Evolutionary conservation across 2,329 filamentous ascomycete genomes (phyloP).

Genomic region (Penicillium occitanis): DNA sequence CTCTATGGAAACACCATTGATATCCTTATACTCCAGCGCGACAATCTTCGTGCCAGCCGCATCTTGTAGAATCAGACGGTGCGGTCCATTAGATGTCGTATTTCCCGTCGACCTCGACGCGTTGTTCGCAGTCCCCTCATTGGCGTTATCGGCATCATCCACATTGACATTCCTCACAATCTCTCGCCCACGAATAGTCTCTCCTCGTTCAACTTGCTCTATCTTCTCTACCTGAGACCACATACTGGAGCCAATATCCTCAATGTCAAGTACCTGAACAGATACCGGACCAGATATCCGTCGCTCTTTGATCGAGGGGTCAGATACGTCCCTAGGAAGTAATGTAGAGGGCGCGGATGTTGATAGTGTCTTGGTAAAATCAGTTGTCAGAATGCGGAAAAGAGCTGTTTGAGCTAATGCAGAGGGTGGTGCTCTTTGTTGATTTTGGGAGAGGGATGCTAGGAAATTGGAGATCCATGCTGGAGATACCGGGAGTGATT

Average conservation of each 20-base stretch:
- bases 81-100: constrained; percentile 55
- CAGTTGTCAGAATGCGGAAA: constrained; percentile 74
- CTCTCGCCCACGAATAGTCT: constrained; percentile 66
- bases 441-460: constrained; percentile 51
- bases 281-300: constrained; percentile 62
- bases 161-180: constrained; percentile 70
- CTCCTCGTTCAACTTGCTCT: constrained; percentile 52
- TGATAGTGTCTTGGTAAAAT: constrained; percentile 65
- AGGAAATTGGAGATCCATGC: constrained; percentile 66
- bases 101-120: not conserved
- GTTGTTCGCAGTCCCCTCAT: not conserved
- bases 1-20: constrained; percentile 63
- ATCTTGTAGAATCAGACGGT: constrained; percentile 83
- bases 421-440: constrained; percentile 61
- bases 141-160: constrained; percentile 46
- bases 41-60: constrained; percentile 66
- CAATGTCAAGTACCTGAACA: constrained; percentile 81
- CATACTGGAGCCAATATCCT: constrained; percentile 74
- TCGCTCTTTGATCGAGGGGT: constrained; percentile 56
- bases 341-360: constrained; percentile 47
- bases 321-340: constrained; percentile 60
- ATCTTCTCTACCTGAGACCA: constrained; percentile 85
- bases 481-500: constrained; percentile 55
- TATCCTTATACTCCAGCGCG: constrained; percentile 67
- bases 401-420: constrained; percentile 76